phyloP scores from a whole-genome alignment of 2,329 filamentous ascomycete genomes.

The Ascochyta lentis region DNA sequence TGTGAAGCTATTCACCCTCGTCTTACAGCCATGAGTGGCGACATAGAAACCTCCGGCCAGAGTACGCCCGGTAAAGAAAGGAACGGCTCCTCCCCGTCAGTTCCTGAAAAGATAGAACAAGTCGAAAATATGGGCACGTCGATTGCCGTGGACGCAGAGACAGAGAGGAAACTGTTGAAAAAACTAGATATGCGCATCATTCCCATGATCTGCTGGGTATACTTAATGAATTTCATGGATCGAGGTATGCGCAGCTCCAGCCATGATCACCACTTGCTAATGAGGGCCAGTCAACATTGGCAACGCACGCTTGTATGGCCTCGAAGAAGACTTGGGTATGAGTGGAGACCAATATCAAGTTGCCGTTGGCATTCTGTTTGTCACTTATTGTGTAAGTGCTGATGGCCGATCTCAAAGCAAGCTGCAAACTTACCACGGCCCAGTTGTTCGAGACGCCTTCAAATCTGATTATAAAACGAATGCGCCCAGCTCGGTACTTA shows the following conservation, averaged over 20 bases:
- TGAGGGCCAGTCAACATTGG: constrained; percentile 36
- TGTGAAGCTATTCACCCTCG: neutral
- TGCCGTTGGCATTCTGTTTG: constrained; percentile 32
- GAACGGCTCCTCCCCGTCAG: constrained; percentile 15
- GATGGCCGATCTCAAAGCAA: neutral
- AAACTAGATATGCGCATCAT: constrained; percentile 59
- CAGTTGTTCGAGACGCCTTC: constrained; percentile 55
- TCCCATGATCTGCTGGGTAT: constrained; percentile 63
- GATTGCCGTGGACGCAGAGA: constrained; percentile 50
- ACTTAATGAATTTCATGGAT: constrained; percentile 56
- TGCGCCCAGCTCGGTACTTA: constrained; percentile 35
- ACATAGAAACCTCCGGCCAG: constrained; percentile 2
- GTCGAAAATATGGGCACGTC: constrained; percentile 16
- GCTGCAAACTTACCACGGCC: constrained; percentile 35
- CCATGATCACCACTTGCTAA: neutral
- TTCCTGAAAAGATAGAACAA: constrained; percentile 23
- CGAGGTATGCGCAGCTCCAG: constrained; percentile 46
- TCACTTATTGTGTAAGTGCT: constrained; percentile 33
- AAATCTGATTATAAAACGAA: constrained; percentile 56
- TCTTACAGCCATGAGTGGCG: neutral
- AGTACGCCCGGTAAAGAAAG: constrained; percentile 16
- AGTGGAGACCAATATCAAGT: constrained; percentile 31
- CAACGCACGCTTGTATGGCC: constrained; percentile 49
- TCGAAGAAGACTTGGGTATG: constrained; percentile 31
- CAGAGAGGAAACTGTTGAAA: constrained; percentile 55